Conservation (phyloP, 176 grass and related monocot genomes). For the Coix lacrymajobi region DNA sequence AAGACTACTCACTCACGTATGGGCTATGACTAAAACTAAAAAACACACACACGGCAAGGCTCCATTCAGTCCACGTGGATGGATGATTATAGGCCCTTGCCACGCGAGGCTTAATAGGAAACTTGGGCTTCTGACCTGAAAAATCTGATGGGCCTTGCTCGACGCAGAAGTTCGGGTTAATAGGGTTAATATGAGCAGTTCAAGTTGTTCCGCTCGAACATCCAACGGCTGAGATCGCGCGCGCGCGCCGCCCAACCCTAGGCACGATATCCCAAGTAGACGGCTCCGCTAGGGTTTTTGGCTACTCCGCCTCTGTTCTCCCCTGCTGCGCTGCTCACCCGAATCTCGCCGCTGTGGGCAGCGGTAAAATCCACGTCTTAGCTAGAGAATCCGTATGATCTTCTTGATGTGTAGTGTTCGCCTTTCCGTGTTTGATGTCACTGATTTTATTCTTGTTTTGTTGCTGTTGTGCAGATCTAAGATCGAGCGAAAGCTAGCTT, state of each 20-base stretch:
- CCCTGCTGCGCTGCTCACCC: neutral
- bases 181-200: too few species aligned
- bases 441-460: neutral
- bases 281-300: neutral
- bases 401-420: neutral
- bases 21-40: neutral
- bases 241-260: too few species aligned
- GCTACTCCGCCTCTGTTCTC: neutral
- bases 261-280: neutral
- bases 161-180: too few species aligned
- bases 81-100: neutral
- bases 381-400: too few species aligned
- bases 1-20: neutral
- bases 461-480: constrained; percentile 5
- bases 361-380: neutral
- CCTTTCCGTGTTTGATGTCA: neutral
- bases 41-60: neutral
- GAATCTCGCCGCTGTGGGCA: neutral
- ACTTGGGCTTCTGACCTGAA: too few species aligned
- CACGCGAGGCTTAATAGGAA: neutral
- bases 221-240: neutral
- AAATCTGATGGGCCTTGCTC: too few species aligned
- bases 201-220: fast-evolving
- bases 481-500: constrained; percentile 5
- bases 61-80: neutral